phyloP scores from a whole-genome alignment of 805 yeast genomes.

The Zygoascus flipseniorum region DNA sequence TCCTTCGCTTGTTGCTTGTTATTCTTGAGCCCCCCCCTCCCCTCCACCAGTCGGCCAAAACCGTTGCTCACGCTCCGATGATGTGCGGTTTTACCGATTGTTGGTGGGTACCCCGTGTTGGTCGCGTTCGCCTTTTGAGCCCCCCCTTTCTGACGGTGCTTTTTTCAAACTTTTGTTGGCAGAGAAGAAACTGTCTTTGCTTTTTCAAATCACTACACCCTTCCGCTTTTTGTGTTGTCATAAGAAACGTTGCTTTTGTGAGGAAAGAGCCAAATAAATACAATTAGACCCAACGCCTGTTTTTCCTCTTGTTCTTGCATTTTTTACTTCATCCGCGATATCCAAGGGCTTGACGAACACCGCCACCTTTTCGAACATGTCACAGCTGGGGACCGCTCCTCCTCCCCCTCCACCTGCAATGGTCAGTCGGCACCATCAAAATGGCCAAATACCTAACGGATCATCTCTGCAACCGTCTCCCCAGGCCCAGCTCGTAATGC shows the following conservation, averaged over 20 bases:
- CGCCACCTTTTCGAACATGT: slow-evolving; percentile 6
- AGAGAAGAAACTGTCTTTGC: too few species aligned
- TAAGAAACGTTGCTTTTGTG: not conserved
- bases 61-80: too few species aligned
- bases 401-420: slow-evolving; percentile 12
- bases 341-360: not conserved
- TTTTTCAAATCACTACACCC: too few species aligned
- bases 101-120: too few species aligned
- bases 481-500: not conserved
- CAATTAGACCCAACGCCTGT: not conserved
- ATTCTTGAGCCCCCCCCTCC: too few species aligned
- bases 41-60: too few species aligned
- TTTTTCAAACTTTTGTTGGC: too few species aligned
- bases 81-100: too few species aligned
- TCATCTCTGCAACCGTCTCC: slow-evolving; percentile 1
- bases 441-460: slow-evolving; percentile 5
- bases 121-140: too few species aligned
- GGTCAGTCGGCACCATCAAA: slow-evolving; percentile 2
- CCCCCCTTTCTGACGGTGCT: too few species aligned
- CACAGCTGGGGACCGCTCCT: slow-evolving; percentile 14
- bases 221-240: not conserved
- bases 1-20: too few species aligned
- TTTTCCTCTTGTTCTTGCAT: not conserved
- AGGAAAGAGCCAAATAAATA: not conserved
- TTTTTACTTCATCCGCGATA: not conserved